Conservation (phyloP, 208 protist species). For the Leishmania major region DNA sequence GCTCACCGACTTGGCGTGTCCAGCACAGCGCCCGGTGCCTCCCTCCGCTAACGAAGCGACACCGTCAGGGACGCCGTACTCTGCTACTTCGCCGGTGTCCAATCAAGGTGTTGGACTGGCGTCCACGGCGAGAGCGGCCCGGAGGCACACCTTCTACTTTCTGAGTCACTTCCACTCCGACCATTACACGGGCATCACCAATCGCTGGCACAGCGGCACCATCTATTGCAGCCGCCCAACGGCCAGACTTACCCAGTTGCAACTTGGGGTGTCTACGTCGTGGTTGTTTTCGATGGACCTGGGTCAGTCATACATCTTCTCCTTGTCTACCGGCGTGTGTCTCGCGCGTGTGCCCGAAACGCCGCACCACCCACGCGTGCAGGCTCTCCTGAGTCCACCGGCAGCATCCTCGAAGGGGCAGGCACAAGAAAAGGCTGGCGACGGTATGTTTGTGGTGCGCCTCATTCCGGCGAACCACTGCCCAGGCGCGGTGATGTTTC, state of each 20-base stretch:
- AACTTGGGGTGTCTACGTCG: constrained; percentile 45
- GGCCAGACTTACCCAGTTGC: constrained; percentile 46
- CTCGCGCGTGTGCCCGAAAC: constrained; percentile 19
- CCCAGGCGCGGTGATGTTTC: constrained; percentile 89
- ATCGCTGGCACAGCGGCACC: constrained; percentile 43
- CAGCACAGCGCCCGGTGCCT: neutral
- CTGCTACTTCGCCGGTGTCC: neutral
- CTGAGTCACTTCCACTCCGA: constrained; percentile 93
- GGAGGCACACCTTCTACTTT: constrained; percentile 59
- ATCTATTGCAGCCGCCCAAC: constrained; percentile 81
- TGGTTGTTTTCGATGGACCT: constrained; percentile 57
- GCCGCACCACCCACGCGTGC: constrained; percentile 17
- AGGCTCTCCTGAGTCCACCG: constrained; percentile 14
- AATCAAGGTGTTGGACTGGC: neutral
- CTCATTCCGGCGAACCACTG: constrained; percentile 92
- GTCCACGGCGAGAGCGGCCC: neutral
- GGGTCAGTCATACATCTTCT: constrained; percentile 56
- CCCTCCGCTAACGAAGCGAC: neutral
- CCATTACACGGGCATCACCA: constrained; percentile 80
- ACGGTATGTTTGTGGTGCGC: constrained; percentile 37
- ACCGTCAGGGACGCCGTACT: neutral
- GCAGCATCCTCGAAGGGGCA: neutral
- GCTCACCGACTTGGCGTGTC: neutral
- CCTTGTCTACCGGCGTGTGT: constrained; percentile 33
- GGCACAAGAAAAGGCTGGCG: neutral